Evolutionary conservation across 345 rosid genomes (phyloP).

Genomic region (Boechera divaricarpa): DNA sequence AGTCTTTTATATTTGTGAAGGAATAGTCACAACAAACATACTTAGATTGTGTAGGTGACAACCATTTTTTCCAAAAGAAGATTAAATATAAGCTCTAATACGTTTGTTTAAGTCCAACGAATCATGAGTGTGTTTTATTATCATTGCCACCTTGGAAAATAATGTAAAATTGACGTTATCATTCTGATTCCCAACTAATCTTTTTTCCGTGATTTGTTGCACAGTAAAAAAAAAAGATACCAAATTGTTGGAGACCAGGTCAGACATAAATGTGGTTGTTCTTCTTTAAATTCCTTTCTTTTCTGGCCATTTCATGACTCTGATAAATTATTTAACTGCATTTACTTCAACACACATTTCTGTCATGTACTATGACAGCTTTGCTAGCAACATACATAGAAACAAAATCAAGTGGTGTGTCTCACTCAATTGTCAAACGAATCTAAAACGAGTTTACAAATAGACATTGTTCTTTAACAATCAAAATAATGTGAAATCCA

Average conservation of each 20-base stretch:
- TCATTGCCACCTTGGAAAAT: not conserved
- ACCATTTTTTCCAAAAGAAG: slow-evolving; percentile 1
- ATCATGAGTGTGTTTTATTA: not conserved
- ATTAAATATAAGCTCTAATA: not conserved
- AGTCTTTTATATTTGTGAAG: not conserved
- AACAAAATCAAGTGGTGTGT: not conserved
- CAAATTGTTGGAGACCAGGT: slow-evolving; percentile 40
- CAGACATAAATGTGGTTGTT: slow-evolving; percentile 33
- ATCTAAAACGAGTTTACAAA: slow-evolving; percentile 26
- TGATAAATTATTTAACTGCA: slow-evolving; percentile 11
- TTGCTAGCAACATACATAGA: slow-evolving; percentile 16
- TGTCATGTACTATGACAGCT: not conserved
- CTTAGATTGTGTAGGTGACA: not conserved
- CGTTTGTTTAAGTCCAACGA: not conserved
- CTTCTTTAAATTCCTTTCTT: slow-evolving; percentile 5
- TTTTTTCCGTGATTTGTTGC: slow-evolving; percentile 19
- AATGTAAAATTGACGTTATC: slow-evolving; percentile 14
- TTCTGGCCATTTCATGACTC: slow-evolving; percentile 27
- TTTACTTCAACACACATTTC: slow-evolving; percentile 7
- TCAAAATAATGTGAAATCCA: slow-evolving; percentile 27
- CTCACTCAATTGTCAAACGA: not conserved
- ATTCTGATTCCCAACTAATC: slow-evolving; percentile 10
- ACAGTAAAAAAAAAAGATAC: slow-evolving; percentile 13
- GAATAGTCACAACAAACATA: slow-evolving; percentile 2
- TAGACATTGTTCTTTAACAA: slow-evolving; percentile 15